phyloP scores from a whole-genome alignment of 1,284 basidiomycete genomes.

The Ceraceosorus bombacis region DNA sequence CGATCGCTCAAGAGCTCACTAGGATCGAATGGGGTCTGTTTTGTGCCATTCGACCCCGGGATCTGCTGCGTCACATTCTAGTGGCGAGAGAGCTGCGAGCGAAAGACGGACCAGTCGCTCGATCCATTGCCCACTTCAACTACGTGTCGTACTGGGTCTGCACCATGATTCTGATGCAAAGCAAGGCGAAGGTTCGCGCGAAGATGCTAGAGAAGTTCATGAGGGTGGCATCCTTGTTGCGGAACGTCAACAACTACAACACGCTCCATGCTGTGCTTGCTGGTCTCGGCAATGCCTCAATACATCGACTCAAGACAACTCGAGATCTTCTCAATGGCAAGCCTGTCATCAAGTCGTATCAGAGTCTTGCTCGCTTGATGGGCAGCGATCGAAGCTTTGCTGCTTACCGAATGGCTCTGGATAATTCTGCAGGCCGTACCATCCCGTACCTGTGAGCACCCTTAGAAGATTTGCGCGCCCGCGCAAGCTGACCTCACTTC shows the following conservation, averaged over 20 bases:
- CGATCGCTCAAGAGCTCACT: constrained; percentile 35
- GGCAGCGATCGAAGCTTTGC: constrained; percentile 30
- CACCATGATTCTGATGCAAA: constrained; percentile 38
- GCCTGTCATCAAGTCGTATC: constrained; percentile 32
- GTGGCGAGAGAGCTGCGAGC: constrained; percentile 25
- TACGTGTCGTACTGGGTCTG: constrained; percentile 42
- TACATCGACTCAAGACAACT: constrained; percentile 37
- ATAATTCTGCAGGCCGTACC: constrained; percentile 34
- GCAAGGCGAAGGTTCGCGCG: constrained; percentile 35
- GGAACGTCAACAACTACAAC: constrained; percentile 40
- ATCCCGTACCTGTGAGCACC: constrained; percentile 30
- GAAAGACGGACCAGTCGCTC: constrained; percentile 28
- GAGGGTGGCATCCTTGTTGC: constrained; percentile 34
- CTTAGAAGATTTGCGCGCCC: not conserved
- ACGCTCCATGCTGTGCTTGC: constrained; percentile 37
- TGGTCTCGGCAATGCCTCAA: constrained; percentile 33
- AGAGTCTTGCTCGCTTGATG: constrained; percentile 33
- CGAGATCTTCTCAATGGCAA: constrained; percentile 33
- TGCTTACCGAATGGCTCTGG: constrained; percentile 36
- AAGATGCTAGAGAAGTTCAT: constrained; percentile 41
- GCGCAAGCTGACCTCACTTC: no score
- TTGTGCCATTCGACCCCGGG: constrained; percentile 33
- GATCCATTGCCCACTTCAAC: constrained; percentile 41
- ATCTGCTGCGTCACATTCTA: constrained; percentile 38
- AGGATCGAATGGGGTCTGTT: constrained; percentile 37